Percentiles rank a stretch among this genome's conserved stretches.
Conservation (phyloP, 805 yeast species). For the Schizosaccharomyces cryophilus region DNA sequence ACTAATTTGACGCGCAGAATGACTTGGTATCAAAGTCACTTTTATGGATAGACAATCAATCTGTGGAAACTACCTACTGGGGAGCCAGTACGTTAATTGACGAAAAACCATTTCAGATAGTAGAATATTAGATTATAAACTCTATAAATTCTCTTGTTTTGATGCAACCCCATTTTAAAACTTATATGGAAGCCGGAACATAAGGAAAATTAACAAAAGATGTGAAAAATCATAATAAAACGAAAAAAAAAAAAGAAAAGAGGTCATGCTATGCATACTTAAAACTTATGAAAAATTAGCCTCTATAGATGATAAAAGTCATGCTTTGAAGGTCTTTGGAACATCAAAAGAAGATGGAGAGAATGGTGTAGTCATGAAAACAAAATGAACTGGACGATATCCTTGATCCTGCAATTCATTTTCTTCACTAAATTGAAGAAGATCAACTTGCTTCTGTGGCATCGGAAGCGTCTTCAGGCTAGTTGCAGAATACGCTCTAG, state of each 20-base stretch:
- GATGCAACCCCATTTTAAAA: too few species aligned
- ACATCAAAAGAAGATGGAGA: neutral
- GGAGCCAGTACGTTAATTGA: neutral
- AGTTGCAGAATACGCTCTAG: neutral
- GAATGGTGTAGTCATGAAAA: neutral
- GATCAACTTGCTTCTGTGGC: neutral
- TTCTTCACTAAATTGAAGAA: neutral
- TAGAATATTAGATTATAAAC: too few species aligned
- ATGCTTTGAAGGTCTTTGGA: neutral
- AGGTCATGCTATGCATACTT: too few species aligned
- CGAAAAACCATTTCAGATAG: neutral
- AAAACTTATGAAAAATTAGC: too few species aligned
- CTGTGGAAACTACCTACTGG: slow-evolving; percentile 16
- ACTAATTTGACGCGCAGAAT: slow-evolving; percentile 18
- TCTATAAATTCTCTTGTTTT: too few species aligned
- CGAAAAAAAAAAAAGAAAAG: too few species aligned
- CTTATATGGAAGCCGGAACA: too few species aligned
- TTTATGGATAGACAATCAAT: slow-evolving; percentile 51
- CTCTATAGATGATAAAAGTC: neutral
- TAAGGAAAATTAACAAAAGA: too few species aligned
- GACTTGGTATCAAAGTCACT: slow-evolving; percentile 66
- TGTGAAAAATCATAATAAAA: too few species aligned
- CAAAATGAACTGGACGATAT: neutral
- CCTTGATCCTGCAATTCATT: neutral
- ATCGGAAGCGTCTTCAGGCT: neutral